Conservation (phyloP, 805 yeast genomes). For the Barnettozyma sp. region DNA sequence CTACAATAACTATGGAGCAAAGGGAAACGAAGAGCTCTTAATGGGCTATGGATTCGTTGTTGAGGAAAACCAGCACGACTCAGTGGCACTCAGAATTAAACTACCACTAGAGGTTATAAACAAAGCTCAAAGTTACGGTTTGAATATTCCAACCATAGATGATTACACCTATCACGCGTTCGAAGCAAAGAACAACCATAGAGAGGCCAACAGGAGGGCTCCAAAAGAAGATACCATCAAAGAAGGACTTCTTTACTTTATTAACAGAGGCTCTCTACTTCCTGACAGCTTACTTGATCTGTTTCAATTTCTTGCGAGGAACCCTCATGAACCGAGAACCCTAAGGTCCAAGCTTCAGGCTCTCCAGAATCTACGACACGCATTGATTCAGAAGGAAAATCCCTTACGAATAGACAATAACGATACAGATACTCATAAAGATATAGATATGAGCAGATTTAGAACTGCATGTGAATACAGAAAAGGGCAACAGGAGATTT, state of each 20-base stretch:
- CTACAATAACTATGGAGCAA: slow-evolving; percentile 81
- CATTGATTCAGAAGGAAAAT: slow-evolving; percentile 43
- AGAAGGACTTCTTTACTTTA: slow-evolving; percentile 30
- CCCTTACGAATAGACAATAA: no score
- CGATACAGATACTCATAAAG: background rate
- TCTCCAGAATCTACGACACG: slow-evolving; percentile 44
- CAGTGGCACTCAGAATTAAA: slow-evolving; percentile 56
- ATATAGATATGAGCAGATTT: slow-evolving; percentile 19
- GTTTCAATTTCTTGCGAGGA: slow-evolving; percentile 27
- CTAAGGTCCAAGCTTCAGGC: slow-evolving; percentile 54
- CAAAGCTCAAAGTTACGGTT: slow-evolving; percentile 31
- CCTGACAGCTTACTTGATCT: slow-evolving; percentile 25
- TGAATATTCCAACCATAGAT: slow-evolving; percentile 32
- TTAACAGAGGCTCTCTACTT: slow-evolving; percentile 22
- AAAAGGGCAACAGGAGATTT: slow-evolving; percentile 41
- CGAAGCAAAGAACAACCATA: slow-evolving; percentile 6
- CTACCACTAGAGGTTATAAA: slow-evolving; percentile 26
- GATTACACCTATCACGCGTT: slow-evolving; percentile 37
- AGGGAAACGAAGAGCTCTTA: slow-evolving; percentile 81
- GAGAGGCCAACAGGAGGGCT: background rate
- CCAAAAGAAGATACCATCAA: slow-evolving; percentile 13
- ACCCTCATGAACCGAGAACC: slow-evolving; percentile 32
- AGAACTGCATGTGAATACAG: slow-evolving; percentile 38
- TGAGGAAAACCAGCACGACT: slow-evolving; percentile 49
- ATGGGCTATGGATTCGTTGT: slow-evolving; percentile 70